Percentiles rank a stretch among this genome's conserved stretches.
phyloP scores from a whole-genome alignment of 805 yeast species.

The Saccharomycopsis capsularis region DNA sequence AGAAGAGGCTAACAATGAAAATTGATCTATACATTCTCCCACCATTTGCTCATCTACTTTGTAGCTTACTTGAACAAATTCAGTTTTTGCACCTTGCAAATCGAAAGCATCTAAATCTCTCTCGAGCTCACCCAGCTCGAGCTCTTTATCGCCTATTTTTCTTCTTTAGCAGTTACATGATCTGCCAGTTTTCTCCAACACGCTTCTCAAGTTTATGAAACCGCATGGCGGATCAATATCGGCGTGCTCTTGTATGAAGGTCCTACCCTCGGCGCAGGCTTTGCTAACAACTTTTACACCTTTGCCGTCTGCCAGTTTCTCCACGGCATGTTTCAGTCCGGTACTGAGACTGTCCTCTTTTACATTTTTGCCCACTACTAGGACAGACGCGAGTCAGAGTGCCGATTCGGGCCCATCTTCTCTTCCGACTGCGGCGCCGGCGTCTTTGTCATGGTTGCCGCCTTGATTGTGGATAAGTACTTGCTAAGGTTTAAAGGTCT shows the following conservation, averaged over 20 bases:
- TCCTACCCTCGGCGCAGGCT: constrained; percentile 59
- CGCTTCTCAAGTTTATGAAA: constrained; percentile 44
- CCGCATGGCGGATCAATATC: constrained; percentile 56
- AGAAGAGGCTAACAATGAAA: neutral
- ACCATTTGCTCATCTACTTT: constrained; percentile 14
- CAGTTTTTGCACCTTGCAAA: constrained; percentile 47
- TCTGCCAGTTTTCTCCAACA: constrained; percentile 64
- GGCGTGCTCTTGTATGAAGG: constrained; percentile 58
- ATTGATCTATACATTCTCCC: constrained; percentile 14
- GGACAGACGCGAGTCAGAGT: constrained; percentile 57
- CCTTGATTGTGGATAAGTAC: constrained; percentile 47
- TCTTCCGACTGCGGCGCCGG: constrained; percentile 69
- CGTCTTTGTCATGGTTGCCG: constrained; percentile 68
- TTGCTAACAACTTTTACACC: constrained; percentile 49
- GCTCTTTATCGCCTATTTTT: constrained; percentile 57
- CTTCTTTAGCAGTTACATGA: constrained; percentile 63
- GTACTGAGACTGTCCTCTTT: constrained; percentile 69
- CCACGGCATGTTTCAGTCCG: constrained; percentile 62
- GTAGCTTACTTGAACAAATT: constrained; percentile 13
- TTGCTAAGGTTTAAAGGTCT: constrained; percentile 45
- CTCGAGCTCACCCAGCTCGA: constrained; percentile 49
- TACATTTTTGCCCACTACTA: constrained; percentile 63
- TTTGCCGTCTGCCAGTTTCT: constrained; percentile 56
- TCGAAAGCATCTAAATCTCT: constrained; percentile 57
- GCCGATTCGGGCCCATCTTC: constrained; percentile 57